These are phyloP conservation scores for Colletotrichum australisinense DNA, from an alignment of 2,329 filamentous ascomycete species.

Conservation along the genomic window DNA sequence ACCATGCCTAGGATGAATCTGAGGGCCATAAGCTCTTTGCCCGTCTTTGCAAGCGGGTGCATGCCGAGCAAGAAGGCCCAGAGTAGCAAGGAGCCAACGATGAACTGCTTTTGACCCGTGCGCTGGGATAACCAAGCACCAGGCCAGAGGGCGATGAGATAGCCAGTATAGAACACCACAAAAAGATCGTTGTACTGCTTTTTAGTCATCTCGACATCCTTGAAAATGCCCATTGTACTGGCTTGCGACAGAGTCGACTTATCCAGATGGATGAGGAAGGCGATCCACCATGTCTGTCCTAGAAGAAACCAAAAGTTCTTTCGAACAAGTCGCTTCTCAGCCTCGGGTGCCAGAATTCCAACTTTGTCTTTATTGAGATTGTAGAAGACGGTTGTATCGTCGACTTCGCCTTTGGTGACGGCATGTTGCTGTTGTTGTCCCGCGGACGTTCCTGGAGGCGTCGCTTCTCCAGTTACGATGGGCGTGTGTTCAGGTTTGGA, in stretches of 20 bases:
- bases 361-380: conserved; percentile 37
- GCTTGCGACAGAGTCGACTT: conserved; percentile 40
- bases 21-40: conserved; percentile 38
- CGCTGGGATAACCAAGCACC: conserved; percentile 39
- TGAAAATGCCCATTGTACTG: conserved; percentile 41
- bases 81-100: conserved; percentile 37
- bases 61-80: conserved; percentile 40
- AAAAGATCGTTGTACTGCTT: conserved; percentile 40
- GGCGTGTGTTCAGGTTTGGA: background rate
- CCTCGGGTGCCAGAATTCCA: conserved; percentile 23
- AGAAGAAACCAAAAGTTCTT: conserved; percentile 41
- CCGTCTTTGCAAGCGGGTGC: conserved; percentile 39
- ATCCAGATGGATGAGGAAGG: conserved; percentile 41
- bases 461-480: background rate
- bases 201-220: conserved; percentile 39
- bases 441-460: background rate
- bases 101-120: conserved; percentile 40
- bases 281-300: conserved; percentile 33
- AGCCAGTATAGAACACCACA: conserved; percentile 40
- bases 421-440: background rate
- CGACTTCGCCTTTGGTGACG: conserved; percentile 37
- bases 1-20: conserved; percentile 41
- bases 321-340: conserved; percentile 28
- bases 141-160: conserved; percentile 40
- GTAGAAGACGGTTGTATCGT: conserved; percentile 41